Percentiles rank a stretch among this genome's conserved stretches.
These are phyloP conservation scores for Salvia rosmarinus DNA, from an alignment of 257 asterid genomes.

Conservation along the genomic window DNA sequence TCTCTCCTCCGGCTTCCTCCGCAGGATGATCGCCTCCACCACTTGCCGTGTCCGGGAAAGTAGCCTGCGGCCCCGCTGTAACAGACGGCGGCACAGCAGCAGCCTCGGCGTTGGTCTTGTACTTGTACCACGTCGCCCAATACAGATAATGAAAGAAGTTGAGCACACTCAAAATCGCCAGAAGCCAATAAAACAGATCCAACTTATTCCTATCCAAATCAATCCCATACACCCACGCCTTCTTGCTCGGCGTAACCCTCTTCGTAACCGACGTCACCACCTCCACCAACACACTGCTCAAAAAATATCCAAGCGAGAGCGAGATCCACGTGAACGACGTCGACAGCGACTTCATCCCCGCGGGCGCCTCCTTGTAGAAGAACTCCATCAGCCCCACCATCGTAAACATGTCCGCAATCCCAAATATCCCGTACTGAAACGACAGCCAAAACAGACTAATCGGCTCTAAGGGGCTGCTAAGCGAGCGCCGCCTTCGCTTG, in stretches of 20 bases:
- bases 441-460: conserved; percentile 68
- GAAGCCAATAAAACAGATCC: conserved; percentile 61
- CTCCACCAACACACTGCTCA: conserved; percentile 62
- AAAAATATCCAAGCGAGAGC: conserved; percentile 56
- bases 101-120: conserved; percentile 24
- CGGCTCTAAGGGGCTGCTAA: conserved; percentile 37
- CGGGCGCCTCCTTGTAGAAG: conserved; percentile 68
- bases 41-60: no score
- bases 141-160: conserved; percentile 60
- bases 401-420: conserved; percentile 75
- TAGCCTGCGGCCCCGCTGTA: no score
- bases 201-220: conserved; percentile 53
- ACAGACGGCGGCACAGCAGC: no score
- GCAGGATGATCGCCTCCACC: not conserved
- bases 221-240: conserved; percentile 62
- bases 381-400: conserved; percentile 68
- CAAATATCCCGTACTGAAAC: conserved; percentile 65
- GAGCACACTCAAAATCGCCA: conserved; percentile 59
- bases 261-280: conserved; percentile 47
- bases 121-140: conserved; percentile 75
- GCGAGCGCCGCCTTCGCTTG: conserved; percentile 38
- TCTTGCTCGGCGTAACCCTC: conserved; percentile 43
- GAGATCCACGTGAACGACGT: conserved; percentile 71
- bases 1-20: conserved; percentile 21
- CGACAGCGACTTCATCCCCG: conserved; percentile 69